These are phyloP conservation scores for Climacium dendroides DNA, from an alignment of 225 moss, liverwort and hornwort genomes.

Conservation along the genomic window DNA sequence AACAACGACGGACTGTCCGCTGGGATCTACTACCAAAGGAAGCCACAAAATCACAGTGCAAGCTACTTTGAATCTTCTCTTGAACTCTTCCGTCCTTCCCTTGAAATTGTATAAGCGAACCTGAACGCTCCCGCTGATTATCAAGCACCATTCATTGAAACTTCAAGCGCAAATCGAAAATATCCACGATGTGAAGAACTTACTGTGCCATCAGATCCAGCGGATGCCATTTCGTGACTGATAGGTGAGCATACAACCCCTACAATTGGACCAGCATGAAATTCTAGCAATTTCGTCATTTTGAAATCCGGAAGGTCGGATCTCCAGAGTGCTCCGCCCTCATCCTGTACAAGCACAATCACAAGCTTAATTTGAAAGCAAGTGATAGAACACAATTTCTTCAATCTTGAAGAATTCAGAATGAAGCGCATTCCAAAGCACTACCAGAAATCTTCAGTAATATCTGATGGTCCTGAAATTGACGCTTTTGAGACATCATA, in stretches of 20 bases:
- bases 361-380: neutral
- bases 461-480: neutral
- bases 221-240: conserved; percentile 62
- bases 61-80: conserved; percentile 49
- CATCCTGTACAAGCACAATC: conserved; percentile 48
- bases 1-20: conserved; percentile 55
- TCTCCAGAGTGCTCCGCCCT: conserved; percentile 88
- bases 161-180: neutral
- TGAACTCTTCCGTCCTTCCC: conserved; percentile 41
- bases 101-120: conserved; percentile 75
- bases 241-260: conserved; percentile 82
- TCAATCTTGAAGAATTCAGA: neutral
- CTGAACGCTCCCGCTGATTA: conserved; percentile 16
- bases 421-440: neutral
- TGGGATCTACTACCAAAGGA: conserved; percentile 57
- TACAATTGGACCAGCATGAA: conserved; percentile 74
- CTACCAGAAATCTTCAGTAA: neutral
- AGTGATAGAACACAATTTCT: neutral
- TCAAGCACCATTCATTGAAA: neutral
- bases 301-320: conserved; percentile 64
- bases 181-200: conserved; percentile 3
- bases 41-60: conserved; percentile 76
- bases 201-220: conserved; percentile 86
- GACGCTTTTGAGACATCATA: neutral
- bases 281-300: conserved; percentile 71